Conservation (phyloP, 2,329 filamentous ascomycete species). For the Mariannaea elegans region DNA sequence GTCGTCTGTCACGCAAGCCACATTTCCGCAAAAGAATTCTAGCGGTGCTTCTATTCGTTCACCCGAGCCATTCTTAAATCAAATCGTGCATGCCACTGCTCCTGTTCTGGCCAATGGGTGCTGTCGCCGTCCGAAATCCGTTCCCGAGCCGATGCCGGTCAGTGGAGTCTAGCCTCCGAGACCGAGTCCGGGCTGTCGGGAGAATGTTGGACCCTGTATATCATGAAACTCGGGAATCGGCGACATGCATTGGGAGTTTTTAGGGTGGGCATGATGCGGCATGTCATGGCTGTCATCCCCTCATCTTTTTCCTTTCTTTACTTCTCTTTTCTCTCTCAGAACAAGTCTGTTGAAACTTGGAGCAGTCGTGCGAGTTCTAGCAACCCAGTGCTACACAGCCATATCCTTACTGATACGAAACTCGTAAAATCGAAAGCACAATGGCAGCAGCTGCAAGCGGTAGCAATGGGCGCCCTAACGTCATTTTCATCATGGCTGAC, state of each 20-base stretch:
- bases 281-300: slow-evolving; percentile 5
- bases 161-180: slow-evolving; percentile 20
- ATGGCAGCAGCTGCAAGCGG: slow-evolving; percentile 11
- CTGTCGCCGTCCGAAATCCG: slow-evolving; percentile 20
- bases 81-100: background rate
- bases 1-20: background rate
- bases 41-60: background rate
- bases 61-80: background rate
- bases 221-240: slow-evolving; percentile 28
- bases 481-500: slow-evolving; percentile 63
- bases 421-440: background rate
- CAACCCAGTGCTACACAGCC: background rate
- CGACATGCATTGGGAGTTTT: background rate
- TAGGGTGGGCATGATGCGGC: slow-evolving; percentile 5
- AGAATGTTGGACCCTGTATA: slow-evolving; percentile 12
- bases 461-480: slow-evolving; percentile 31
- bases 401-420: background rate
- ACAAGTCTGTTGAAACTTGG: background rate
- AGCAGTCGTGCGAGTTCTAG: background rate
- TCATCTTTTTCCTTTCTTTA: background rate
- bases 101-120: slow-evolving; percentile 17
- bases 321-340: background rate
- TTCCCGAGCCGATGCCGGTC: slow-evolving; percentile 16
- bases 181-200: slow-evolving; percentile 13
- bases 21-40: slow-evolving; percentile 2